These are phyloP conservation scores for Polytrichum commune DNA, from an alignment of 225 moss, liverwort and hornwort genomes.

Conservation along the genomic window DNA sequence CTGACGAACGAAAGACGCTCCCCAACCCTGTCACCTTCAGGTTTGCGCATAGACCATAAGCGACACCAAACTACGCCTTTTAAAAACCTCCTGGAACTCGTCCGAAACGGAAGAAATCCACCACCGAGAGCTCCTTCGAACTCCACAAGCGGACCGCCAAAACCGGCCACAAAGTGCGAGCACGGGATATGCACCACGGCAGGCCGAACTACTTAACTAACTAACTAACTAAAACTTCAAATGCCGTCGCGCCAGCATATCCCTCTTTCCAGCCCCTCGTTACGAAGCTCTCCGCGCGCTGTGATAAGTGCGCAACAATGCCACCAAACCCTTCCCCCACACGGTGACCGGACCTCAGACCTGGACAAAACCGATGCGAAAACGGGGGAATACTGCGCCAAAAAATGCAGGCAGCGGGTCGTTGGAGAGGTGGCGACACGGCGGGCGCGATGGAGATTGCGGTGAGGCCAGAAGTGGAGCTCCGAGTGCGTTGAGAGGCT, in stretches of 20 bases:
- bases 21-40: not conserved
- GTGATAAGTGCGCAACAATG: not conserved
- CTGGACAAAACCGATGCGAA: not conserved
- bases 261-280: not conserved
- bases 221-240: not conserved
- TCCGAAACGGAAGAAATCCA: not conserved
- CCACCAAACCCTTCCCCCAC: not conserved
- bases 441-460: conserved; percentile 6
- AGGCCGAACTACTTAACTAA: too few relatives aligned
- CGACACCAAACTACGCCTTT: not conserved
- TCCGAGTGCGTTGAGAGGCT: conserved; percentile 11
- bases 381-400: conserved; percentile 3
- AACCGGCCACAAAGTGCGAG: not conserved
- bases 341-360: not conserved
- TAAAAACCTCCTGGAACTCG: not conserved
- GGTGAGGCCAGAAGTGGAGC: not conserved
- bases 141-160: not conserved
- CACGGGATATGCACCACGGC: not conserved
- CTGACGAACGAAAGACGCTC: not conserved
- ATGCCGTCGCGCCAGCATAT: not conserved
- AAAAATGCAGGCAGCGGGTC: conserved; percentile 18
- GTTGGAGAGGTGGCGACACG: conserved; percentile 29
- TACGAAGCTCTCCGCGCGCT: not conserved
- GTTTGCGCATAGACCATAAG: conserved; percentile 11
- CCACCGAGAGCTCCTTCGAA: not conserved